phyloP scores from a whole-genome alignment of 2,329 filamentous ascomycete genomes.

The Stylonectria norvegica region DNA sequence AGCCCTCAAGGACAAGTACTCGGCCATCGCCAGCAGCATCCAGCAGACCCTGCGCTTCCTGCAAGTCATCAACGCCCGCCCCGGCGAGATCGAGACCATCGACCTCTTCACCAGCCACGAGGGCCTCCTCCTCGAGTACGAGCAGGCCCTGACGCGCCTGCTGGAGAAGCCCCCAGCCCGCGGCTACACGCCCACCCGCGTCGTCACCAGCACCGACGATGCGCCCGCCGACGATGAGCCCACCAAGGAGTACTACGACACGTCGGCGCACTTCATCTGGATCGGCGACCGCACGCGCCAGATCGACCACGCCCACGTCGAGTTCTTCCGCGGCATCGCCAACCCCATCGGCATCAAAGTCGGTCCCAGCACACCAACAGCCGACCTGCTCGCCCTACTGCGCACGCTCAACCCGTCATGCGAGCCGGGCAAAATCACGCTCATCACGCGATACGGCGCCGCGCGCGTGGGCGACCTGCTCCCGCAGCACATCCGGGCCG shows the following conservation, averaged over 20 bases:
- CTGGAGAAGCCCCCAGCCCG: constrained; percentile 61
- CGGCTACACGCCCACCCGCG: constrained; percentile 42
- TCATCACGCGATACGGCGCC: constrained; percentile 94
- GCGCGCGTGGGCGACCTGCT: constrained; percentile 71
- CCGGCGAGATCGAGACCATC: constrained; percentile 80
- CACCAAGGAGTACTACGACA: constrained; percentile 78
- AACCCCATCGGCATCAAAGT: constrained; percentile 98
- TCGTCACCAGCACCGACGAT: too few relatives aligned
- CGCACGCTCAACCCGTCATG: constrained; percentile 78
- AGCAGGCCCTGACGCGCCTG: constrained; percentile 77
- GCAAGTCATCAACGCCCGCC: constrained; percentile 84
- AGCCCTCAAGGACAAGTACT: constrained; percentile 80
- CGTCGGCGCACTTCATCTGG: constrained; percentile 96
- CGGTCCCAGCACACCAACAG: constrained; percentile 74
- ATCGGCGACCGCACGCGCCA: constrained; percentile 95
- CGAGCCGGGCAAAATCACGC: constrained; percentile 88
- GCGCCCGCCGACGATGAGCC: constrained; percentile 25
- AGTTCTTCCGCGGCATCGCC: constrained; percentile 93
- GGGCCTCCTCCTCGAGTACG: constrained; percentile 89
- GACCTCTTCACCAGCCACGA: constrained; percentile 97
- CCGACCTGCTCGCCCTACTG: constrained; percentile 75
- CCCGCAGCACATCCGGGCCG: constrained; percentile 81
- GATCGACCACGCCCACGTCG: constrained; percentile 88
- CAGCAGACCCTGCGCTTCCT: constrained; percentile 92
- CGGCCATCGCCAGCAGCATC: constrained; percentile 77